Percentiles rank a stretch among this genome's conserved stretches.
phyloP scores from a whole-genome alignment of 148 eudicot species.

The Simmondsia chinensis region DNA sequence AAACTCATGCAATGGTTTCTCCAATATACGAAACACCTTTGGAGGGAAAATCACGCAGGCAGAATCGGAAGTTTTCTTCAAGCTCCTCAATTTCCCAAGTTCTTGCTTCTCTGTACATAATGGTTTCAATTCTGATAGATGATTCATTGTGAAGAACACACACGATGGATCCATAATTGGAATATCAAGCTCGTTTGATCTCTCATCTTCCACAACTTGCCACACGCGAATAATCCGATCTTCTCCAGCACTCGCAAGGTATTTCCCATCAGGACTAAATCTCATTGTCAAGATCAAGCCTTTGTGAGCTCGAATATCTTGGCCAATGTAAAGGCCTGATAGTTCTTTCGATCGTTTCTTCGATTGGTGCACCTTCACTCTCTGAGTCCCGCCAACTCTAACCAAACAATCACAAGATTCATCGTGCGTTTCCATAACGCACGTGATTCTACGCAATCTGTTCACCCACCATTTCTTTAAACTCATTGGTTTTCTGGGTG shows the following conservation, averaged over 20 bases:
- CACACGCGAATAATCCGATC: slow-evolving; percentile 77
- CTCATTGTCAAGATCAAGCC: slow-evolving; percentile 85
- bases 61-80: slow-evolving; percentile 50
- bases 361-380: slow-evolving; percentile 55
- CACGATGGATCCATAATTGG: slow-evolving; percentile 73
- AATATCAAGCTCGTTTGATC: slow-evolving; percentile 50
- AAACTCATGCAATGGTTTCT: slow-evolving; percentile 72
- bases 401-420: slow-evolving; percentile 15
- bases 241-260: slow-evolving; percentile 84
- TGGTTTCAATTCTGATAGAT: slow-evolving; percentile 51
- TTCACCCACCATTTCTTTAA: slow-evolving; percentile 49
- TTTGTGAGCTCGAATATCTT: slow-evolving; percentile 75
- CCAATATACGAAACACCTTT: slow-evolving; percentile 67
- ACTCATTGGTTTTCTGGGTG: slow-evolving; percentile 20
- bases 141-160: slow-evolving; percentile 66
- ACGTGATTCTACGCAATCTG: slow-evolving; percentile 38
- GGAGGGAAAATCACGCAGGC: slow-evolving; percentile 82
- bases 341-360: slow-evolving; percentile 62
- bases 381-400: slow-evolving; percentile 28
- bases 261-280: slow-evolving; percentile 77
- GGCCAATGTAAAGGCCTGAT: slow-evolving; percentile 69
- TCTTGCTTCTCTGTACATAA: slow-evolving; percentile 36
- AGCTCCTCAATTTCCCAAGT: slow-evolving; percentile 21
- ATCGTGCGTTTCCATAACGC: slow-evolving; percentile 28
- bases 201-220: slow-evolving; percentile 70